Conservation (phyloP, 495 filamentous ascomycete genomes). For the Mycothermus thermophilus region DNA sequence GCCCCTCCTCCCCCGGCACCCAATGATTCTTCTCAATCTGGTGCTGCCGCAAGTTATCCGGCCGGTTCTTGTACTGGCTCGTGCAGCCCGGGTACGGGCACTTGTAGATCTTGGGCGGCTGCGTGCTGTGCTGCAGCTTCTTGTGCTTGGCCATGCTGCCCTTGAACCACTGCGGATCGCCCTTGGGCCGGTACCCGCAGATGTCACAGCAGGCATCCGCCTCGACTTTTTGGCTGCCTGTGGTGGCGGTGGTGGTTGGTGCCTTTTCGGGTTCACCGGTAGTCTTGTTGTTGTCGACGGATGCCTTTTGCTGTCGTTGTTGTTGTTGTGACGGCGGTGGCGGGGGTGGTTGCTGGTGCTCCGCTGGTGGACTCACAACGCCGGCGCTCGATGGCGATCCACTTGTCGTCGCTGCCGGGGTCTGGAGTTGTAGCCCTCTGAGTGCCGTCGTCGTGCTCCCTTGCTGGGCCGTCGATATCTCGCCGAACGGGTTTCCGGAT, state of each 20-base stretch:
- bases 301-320: no score
- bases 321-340: conserved; percentile 4
- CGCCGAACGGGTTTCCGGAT: no score
- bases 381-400: conserved; percentile 1
- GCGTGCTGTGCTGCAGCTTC: conserved; percentile 33
- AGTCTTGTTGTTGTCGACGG: no score
- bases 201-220: conserved; percentile 29
- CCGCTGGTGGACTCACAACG: background rate
- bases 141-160: conserved; percentile 41
- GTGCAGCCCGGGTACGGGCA: conserved; percentile 34
- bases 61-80: conserved; percentile 37
- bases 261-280: no score
- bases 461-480: no score
- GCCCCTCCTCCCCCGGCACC: conserved; percentile 23
- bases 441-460: background rate
- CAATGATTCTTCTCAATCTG: conserved; percentile 37
- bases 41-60: conserved; percentile 36
- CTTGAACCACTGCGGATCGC: conserved; percentile 39
- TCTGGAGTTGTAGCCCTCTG: conserved; percentile 3
- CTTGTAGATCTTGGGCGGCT: conserved; percentile 31
- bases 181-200: conserved; percentile 37
- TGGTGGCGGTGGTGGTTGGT: no score
- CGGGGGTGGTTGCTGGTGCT: conserved; percentile 5
- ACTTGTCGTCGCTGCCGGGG: conserved; percentile 2
- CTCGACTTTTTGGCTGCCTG: conserved; percentile 23